Percentiles rank a stretch among this genome's conserved stretches.
phyloP scores from a whole-genome alignment of 257 asterid genomes.

The Prunella vulgaris region DNA sequence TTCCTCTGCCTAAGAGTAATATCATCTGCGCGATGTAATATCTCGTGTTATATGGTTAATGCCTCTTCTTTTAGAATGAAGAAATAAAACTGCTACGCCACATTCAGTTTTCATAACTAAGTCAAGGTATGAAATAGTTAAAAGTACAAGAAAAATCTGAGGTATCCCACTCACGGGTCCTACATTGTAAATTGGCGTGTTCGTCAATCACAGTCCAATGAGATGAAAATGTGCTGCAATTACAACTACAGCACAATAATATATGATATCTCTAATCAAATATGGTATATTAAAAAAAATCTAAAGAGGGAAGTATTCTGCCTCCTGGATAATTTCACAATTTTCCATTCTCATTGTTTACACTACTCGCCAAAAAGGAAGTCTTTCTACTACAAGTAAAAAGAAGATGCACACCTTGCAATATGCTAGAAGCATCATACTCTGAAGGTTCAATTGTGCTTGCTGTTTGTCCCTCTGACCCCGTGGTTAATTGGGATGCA shows the following conservation, averaged over 20 bases:
- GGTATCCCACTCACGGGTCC: not conserved
- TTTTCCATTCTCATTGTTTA: slow-evolving; percentile 3
- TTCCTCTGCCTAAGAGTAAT: slow-evolving; percentile 41
- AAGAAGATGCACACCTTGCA: slow-evolving; percentile 45
- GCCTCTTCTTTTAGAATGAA: not conserved
- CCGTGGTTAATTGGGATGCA: slow-evolving; percentile 29
- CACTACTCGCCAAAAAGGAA: slow-evolving; percentile 3
- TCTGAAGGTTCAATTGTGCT: slow-evolving; percentile 21
- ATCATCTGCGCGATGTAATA: slow-evolving; percentile 31
- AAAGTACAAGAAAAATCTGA: not conserved
- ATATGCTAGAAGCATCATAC: slow-evolving; percentile 22
- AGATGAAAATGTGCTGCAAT: not conserved
- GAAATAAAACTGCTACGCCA: not conserved
- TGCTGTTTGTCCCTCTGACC: slow-evolving; percentile 25
- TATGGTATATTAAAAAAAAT: not conserved
- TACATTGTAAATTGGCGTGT: not conserved
- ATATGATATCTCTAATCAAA: not conserved
- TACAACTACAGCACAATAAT: not conserved
- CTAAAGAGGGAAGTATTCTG: not conserved
- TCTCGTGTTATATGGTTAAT: slow-evolving; percentile 17
- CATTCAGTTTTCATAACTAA: not conserved
- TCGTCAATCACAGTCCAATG: not conserved
- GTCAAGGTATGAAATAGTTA: not conserved
- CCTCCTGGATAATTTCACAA: not conserved
- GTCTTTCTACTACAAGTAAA: not conserved